Base-by-base conservation (phyloP, 768 basidiomycete genomes). In the Mycena albidolilacea region DNA sequence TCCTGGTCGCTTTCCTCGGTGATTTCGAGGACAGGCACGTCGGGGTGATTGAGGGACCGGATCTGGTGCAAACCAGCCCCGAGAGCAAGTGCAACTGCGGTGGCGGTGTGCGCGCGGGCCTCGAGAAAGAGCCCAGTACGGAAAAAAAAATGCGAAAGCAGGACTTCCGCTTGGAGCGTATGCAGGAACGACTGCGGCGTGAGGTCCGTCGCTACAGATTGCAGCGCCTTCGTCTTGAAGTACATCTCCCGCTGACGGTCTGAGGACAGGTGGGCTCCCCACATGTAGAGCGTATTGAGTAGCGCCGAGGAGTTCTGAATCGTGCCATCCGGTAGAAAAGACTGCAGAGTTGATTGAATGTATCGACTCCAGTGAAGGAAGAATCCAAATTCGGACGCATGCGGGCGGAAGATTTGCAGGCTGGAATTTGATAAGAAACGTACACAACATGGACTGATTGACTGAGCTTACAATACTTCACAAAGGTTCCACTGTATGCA, bases 91-190 rank as follows among this genome's bases (percentile, higher is more conserved):
- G 87, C 84, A 63, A 89, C 85, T 17, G 91, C 89, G 7, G 88
- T 84, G 59, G 87, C 86, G 30, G 87, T 84, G 71, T 88, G 89
- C 68, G 87, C 86, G 77, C 89, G 90, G 10, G 91, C 93, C 72
- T 91, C 90, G 35, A 92, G 82, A 41, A 88, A 80, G 41, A 88
- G 85, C 66, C 90, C 91, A n/a, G 82, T 86, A 58, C 89, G 87
- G 77, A 91, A 88, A 77, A 93, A 89, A 78, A 91, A 93, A 75
- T 89, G 87, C 1, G 90, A 83, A 38, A 94, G 83, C n/a, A 95
- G 84, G 5, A 93, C 82, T 70, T 93, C 87, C 0, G 90, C 86
- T 71, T 92, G 91, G 11, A 92, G 76, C 17, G 90, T 87, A 64
- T 90, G 87, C 19, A 91, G 76, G 41, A 90, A 83, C 57, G 79